Evolutionary conservation across 2,329 filamentous ascomycete genomes (phyloP).

Genomic region (Clonostachys sp.): DNA sequence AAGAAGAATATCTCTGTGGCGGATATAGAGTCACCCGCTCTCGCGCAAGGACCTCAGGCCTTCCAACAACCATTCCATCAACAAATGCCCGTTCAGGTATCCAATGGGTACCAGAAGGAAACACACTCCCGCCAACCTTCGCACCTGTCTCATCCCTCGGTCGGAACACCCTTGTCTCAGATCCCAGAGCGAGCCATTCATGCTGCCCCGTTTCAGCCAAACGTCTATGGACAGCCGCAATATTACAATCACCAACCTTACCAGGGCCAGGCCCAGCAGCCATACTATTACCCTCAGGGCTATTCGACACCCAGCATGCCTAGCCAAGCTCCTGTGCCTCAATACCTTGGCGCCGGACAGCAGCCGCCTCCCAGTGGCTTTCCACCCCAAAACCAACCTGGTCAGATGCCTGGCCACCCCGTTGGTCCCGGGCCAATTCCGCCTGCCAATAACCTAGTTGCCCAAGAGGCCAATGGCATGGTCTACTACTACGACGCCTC

Average conservation of each 20-base stretch:
- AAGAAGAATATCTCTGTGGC: conserved; percentile 93
- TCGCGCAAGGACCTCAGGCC: conserved; percentile 57
- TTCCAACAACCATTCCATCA: conserved; percentile 94
- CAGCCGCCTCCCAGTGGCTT: conserved; percentile 10
- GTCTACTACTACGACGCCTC: conserved; percentile 88
- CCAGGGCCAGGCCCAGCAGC: conserved; percentile 35
- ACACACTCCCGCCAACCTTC: conserved; percentile 64
- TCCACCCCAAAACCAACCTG: conserved; percentile 33
- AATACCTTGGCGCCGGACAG: no score
- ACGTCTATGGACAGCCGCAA: conserved; percentile 50
- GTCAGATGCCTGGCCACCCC: conserved; percentile 11
- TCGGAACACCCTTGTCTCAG: conserved; percentile 79
- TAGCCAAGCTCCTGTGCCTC: conserved; percentile 21
- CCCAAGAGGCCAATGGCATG: conserved; percentile 92
- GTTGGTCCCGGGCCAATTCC: conserved; percentile 1
- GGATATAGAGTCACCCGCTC: conserved; percentile 81
- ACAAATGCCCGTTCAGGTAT: conserved; percentile 76
- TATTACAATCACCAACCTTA: conserved; percentile 50
- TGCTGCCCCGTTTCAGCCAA: conserved; percentile 83
- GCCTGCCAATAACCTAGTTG: conserved; percentile 45
- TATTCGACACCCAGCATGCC: conserved; percentile 42
- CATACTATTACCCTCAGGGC: conserved; percentile 57
- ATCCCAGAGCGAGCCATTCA: conserved; percentile 92
- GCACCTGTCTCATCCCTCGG: conserved; percentile 65
- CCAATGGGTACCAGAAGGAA: conserved; percentile 51